Conservation (phyloP, 2,329 filamentous ascomycete species). For the Aspergillus sp. region DNA sequence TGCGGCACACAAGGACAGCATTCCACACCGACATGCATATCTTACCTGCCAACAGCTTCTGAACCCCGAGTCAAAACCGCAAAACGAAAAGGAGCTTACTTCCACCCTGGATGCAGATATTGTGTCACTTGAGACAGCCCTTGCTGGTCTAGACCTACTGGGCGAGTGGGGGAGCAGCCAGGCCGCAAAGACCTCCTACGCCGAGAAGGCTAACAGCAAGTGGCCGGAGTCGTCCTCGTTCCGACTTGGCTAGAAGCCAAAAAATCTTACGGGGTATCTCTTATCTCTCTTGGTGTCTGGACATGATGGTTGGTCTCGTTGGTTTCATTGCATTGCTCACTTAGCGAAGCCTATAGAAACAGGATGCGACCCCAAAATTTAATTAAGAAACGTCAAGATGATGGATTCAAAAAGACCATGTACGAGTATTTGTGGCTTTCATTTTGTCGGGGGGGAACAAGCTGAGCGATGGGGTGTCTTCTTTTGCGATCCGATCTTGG, state of each 20-base stretch:
- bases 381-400: background rate
- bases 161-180: constrained; percentile 52
- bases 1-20: constrained; percentile 61
- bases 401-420: constrained; percentile 3
- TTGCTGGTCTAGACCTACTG: constrained; percentile 53
- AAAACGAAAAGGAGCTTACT: constrained; percentile 63
- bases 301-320: background rate
- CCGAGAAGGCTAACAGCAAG: constrained; percentile 38
- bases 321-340: background rate
- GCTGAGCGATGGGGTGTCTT: background rate
- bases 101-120: constrained; percentile 54
- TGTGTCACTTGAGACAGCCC: constrained; percentile 57
- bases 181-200: constrained; percentile 52
- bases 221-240: constrained; percentile 44
- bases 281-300: constrained; percentile 1
- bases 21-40: constrained; percentile 62
- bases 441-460: background rate
- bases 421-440: constrained; percentile 3
- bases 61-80: constrained; percentile 54
- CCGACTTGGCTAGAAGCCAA: constrained; percentile 21
- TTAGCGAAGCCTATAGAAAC: constrained; percentile 8
- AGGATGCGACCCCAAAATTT: background rate
- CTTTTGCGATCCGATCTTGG: constrained; percentile 3
- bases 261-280: background rate
- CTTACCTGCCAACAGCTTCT: constrained; percentile 61